Evolutionary conservation across 371 early-diverging fungal species (phyloP).

Genomic region (Rhizopus stolonifer): DNA sequence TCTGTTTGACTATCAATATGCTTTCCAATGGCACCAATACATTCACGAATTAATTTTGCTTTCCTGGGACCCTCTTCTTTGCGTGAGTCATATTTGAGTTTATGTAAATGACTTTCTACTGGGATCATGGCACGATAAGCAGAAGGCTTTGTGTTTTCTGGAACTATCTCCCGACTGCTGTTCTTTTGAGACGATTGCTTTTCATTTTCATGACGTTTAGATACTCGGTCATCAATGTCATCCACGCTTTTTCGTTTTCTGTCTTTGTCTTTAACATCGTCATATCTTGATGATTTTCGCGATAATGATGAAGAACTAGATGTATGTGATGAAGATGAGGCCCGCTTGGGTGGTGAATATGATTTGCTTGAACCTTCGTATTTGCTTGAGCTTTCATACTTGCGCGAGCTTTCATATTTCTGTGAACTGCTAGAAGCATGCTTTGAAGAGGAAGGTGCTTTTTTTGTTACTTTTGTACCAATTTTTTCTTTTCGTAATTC

Average conservation of each 20-base stretch:
- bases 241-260: slow-evolving; percentile 8
- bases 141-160: slow-evolving; percentile 6
- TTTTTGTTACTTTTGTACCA: background rate
- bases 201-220: slow-evolving; percentile 19
- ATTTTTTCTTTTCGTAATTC: slow-evolving; percentile 3
- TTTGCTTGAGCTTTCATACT: too few relatives aligned
- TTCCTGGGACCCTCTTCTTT: slow-evolving; percentile 53
- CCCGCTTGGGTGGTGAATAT: slow-evolving; percentile 2
- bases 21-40: slow-evolving; percentile 60
- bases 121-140: slow-evolving; percentile 22
- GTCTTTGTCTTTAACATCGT: background rate
- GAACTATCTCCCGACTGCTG: slow-evolving; percentile 8
- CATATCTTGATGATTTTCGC: background rate
- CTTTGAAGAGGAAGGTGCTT: background rate
- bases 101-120: slow-evolving; percentile 10
- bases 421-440: background rate
- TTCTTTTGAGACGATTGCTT: slow-evolving; percentile 5
- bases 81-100: slow-evolving; percentile 51
- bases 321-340: slow-evolving; percentile 12
- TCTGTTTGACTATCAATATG: slow-evolving; percentile 48
- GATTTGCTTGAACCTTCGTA: background rate
- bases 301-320: background rate
- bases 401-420: too few relatives aligned
- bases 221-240: background rate
- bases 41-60: slow-evolving; percentile 58